Evolutionary conservation across 768 basidiomycete genomes (phyloP).

Genomic region (Rhodosporidiobolus sp.): DNA sequence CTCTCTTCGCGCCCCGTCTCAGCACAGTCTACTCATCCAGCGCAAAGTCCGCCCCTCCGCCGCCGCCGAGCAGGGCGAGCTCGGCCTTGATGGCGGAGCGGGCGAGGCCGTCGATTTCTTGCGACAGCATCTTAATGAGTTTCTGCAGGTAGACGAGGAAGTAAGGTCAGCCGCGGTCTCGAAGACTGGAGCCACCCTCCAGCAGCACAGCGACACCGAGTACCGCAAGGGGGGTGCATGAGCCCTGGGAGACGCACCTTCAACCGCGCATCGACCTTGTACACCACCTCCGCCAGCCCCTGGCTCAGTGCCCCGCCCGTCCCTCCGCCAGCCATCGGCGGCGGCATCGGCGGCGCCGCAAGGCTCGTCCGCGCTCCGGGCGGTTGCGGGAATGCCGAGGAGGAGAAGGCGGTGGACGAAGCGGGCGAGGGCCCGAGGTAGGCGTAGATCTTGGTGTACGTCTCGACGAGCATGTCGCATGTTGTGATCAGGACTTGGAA

Average conservation of each 20-base stretch:
- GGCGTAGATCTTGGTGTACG: constrained; percentile 80
- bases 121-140: constrained; percentile 71
- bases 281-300: constrained; percentile 61
- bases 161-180: background rate
- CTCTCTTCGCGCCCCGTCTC: too few species aligned
- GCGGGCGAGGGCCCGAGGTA: constrained; percentile 58
- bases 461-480: constrained; percentile 81
- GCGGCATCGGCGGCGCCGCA: background rate
- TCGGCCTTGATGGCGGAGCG: constrained; percentile 38
- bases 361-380: constrained; percentile 1
- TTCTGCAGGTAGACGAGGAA: constrained; percentile 56
- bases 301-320: constrained; percentile 37
- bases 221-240: background rate
- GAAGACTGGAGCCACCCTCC: too few species aligned
- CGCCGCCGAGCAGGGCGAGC: constrained; percentile 21
- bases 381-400: constrained; percentile 23
- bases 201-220: too few species aligned
- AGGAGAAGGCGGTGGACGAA: background rate
- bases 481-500: constrained; percentile 82
- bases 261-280: constrained; percentile 77
- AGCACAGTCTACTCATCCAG: background rate
- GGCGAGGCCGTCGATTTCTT: constrained; percentile 66
- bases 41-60: background rate
- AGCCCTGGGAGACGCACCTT: constrained; percentile 58
- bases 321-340: background rate